Percentiles rank a stretch among this genome's conserved stretches.
These are phyloP conservation scores for Trametes versicolor DNA, from an alignment of 1,284 basidiomycete genomes.

Conservation along the genomic window DNA sequence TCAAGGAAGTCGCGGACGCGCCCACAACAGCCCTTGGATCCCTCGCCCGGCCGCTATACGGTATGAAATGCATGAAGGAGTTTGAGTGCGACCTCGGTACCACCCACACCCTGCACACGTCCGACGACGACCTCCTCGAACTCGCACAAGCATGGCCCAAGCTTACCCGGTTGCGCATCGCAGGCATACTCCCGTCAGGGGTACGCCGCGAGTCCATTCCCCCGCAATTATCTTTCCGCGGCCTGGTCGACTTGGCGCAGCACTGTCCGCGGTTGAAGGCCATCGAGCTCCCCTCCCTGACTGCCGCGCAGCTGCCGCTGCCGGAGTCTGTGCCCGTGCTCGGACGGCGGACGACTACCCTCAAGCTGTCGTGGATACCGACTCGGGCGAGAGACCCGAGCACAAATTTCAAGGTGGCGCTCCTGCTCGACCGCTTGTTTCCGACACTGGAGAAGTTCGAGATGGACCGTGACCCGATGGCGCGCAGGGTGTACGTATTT, in stretches of 20 bases:
- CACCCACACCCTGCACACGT: not conserved
- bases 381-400: not conserved
- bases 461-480: not conserved
- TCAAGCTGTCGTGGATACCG: not conserved
- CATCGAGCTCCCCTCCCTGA: not conserved
- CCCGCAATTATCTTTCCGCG: not conserved
- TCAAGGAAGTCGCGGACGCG: not conserved
- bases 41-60: not conserved
- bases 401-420: not conserved
- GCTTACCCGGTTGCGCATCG: not conserved
- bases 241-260: not conserved
- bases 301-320: not conserved
- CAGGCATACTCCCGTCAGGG: too few relatives aligned
- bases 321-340: not conserved
- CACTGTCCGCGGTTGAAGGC: not conserved
- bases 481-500: not conserved
- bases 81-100: not conserved
- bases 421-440: not conserved
- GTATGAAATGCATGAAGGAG: not conserved
- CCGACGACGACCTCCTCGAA: not conserved
- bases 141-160: not conserved
- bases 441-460: not conserved
- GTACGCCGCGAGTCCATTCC: too few relatives aligned
- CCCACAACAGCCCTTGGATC: not conserved
- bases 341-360: not conserved